These are phyloP conservation scores for Tinospora cordifolia DNA, from an alignment of 164 flowering plant genomes.

Conservation along the genomic window DNA sequence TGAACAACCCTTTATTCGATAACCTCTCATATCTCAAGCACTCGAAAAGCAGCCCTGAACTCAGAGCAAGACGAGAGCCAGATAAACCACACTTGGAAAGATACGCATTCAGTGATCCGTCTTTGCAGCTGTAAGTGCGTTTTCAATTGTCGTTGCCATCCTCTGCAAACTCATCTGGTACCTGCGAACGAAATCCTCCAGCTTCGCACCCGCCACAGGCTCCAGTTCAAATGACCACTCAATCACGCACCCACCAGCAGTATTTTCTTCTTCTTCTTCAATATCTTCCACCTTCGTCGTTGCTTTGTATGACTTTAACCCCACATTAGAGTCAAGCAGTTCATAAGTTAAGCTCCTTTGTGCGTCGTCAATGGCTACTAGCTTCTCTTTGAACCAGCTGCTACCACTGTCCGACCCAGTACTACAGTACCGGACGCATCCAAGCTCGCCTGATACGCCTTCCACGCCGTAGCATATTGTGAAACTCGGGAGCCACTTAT, in stretches of 20 bases:
- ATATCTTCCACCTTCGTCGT: slow-evolving; percentile 35
- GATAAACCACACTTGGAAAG: no score
- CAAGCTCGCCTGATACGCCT: slow-evolving; percentile 33
- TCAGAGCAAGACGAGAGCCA: no score
- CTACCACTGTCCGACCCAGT: background rate
- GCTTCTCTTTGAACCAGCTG: slow-evolving; percentile 47
- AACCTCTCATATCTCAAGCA: no score
- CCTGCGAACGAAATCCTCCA: slow-evolving; percentile 22
- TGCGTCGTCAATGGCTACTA: slow-evolving; percentile 28
- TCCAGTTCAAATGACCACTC: slow-evolving; percentile 44
- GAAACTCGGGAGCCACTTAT: slow-evolving; percentile 36
- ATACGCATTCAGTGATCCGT: no score
- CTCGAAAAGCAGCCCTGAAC: no score
- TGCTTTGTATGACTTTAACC: slow-evolving; percentile 47
- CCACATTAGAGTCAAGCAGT: slow-evolving; percentile 46
- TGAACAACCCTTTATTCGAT: no score
- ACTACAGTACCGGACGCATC: slow-evolving; percentile 49
- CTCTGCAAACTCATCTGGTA: slow-evolving; percentile 20
- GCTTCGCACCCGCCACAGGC: slow-evolving; percentile 38
- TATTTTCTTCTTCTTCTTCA: slow-evolving; percentile 7
- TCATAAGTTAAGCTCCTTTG: slow-evolving; percentile 35
- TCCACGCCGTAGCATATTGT: slow-evolving; percentile 30
- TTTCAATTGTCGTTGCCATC: slow-evolving; percentile 35
- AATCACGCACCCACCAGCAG: slow-evolving; percentile 29
- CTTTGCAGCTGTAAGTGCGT: slow-evolving; percentile 6